These are phyloP conservation scores for Monascus ruber DNA, from an alignment of 2,329 filamentous ascomycete species.

Conservation along the genomic window DNA sequence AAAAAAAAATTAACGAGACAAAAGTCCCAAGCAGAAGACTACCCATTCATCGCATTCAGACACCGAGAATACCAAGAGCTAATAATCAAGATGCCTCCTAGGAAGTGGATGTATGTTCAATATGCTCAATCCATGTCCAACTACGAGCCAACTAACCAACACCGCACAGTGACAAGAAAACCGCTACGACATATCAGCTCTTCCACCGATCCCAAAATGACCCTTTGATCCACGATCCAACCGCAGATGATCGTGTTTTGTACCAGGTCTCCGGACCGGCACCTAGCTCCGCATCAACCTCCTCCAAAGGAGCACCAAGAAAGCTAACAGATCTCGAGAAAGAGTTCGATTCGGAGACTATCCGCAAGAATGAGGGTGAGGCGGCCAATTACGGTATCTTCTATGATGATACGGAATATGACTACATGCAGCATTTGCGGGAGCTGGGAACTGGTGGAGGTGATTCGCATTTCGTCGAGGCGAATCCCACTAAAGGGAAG, in stretches of 20 bases:
- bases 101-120: slow-evolving; percentile 57
- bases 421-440: slow-evolving; percentile 98
- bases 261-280: slow-evolving; percentile 47
- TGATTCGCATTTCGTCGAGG: slow-evolving; percentile 73
- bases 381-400: slow-evolving; percentile 89
- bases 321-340: slow-evolving; percentile 65
- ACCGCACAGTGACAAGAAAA: slow-evolving; percentile 66
- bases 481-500: slow-evolving; percentile 49
- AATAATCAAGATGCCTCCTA: slow-evolving; percentile 53
- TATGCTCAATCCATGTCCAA: background rate
- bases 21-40: too few relatives aligned
- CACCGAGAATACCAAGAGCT: background rate
- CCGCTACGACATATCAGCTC: slow-evolving; percentile 82
- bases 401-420: slow-evolving; percentile 90
- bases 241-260: slow-evolving; percentile 82
- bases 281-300: slow-evolving; percentile 14
- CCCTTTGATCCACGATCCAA: slow-evolving; percentile 84
- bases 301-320: slow-evolving; percentile 44
- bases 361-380: slow-evolving; percentile 88
- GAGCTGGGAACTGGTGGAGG: slow-evolving; percentile 63
- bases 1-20: too few relatives aligned
- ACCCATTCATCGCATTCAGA: too few relatives aligned
- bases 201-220: slow-evolving; percentile 96
- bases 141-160: slow-evolving; percentile 2
- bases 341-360: slow-evolving; percentile 54